Percentiles rank a stretch among this genome's conserved stretches.
phyloP scores from a whole-genome alignment of 768 basidiomycete genomes.

The Xerocomus potaroensis region DNA sequence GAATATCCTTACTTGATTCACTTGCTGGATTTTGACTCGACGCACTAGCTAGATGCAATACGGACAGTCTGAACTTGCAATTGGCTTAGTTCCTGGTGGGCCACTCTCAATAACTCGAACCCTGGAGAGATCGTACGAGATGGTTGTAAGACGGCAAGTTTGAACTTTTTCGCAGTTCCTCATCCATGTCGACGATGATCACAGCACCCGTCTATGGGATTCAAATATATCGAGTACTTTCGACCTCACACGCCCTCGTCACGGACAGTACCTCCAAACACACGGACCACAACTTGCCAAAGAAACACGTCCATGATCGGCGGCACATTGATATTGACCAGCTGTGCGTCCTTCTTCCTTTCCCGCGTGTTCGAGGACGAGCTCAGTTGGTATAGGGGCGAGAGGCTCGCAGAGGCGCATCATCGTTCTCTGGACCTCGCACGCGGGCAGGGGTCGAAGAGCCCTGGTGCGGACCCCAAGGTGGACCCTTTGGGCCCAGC shows the following conservation, averaged over 20 bases:
- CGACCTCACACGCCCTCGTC: no score
- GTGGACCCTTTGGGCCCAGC: constrained; percentile 49
- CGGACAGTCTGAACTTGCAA: constrained; percentile 24
- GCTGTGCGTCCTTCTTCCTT: constrained; percentile 12
- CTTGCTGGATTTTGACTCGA: no score
- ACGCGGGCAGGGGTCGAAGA: constrained; percentile 28
- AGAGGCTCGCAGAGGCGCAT: constrained; percentile 34
- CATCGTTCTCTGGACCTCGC: constrained; percentile 26
- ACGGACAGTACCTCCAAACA: constrained; percentile 21
- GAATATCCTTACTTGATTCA: no score
- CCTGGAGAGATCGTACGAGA: constrained; percentile 22
- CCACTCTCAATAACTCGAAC: constrained; percentile 13
- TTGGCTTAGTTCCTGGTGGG: constrained; percentile 24
- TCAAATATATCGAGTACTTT: constrained; percentile 13
- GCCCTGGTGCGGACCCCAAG: constrained; percentile 28
- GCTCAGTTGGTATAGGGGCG: constrained; percentile 30
- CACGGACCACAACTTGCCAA: constrained; percentile 19
- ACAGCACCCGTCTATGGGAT: constrained; percentile 6
- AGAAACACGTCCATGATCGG: constrained; percentile 31
- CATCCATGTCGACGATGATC: no score
- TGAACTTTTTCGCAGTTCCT: not conserved
- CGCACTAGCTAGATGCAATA: constrained; percentile 22
- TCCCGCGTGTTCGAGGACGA: not conserved
- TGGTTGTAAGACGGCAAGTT: constrained; percentile 27
- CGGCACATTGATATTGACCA: constrained; percentile 36